Percentiles rank a stretch among this genome's conserved stretches.
These are phyloP conservation scores for Hyparrhenia diplandra DNA, from an alignment of 176 grass and related monocot species.

Conservation along the genomic window DNA sequence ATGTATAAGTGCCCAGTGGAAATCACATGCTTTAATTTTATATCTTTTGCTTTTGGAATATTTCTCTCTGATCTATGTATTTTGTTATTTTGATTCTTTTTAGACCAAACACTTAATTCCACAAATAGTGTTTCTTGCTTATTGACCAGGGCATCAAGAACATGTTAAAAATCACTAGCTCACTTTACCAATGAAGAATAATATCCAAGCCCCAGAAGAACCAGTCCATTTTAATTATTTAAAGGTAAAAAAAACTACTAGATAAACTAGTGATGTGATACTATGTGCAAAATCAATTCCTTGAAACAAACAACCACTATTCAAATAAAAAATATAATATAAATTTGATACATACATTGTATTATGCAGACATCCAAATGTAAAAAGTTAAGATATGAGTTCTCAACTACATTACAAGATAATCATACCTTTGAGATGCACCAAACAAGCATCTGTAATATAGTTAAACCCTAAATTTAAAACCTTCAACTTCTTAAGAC, in stretches of 20 bases:
- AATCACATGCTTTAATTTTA: background rate
- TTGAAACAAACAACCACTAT: background rate
- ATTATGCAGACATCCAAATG: background rate
- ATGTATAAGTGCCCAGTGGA: background rate
- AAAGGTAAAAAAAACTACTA: background rate
- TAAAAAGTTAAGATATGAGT: background rate
- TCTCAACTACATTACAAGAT: background rate
- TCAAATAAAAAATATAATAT: background rate
- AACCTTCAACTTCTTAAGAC: slow-evolving; percentile 56
- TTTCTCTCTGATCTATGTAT: background rate
- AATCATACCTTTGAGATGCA: slow-evolving; percentile 64
- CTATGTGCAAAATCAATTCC: background rate
- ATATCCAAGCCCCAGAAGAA: background rate
- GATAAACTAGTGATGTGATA: background rate
- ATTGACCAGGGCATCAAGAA: background rate
- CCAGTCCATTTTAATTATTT: background rate
- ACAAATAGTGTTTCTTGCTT: background rate
- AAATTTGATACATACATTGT: background rate
- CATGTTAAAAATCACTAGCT: background rate
- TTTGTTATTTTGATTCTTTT: background rate
- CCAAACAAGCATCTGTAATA: slow-evolving; percentile 80
- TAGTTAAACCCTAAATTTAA: slow-evolving; percentile 79
- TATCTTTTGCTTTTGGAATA: background rate
- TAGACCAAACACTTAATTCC: background rate
- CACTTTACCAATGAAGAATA: background rate